Evolutionary conservation across 768 basidiomycete genomes (phyloP), one percentile per base, ranked within the genome.

Genomic region (Lentinula detonsa): DNA sequence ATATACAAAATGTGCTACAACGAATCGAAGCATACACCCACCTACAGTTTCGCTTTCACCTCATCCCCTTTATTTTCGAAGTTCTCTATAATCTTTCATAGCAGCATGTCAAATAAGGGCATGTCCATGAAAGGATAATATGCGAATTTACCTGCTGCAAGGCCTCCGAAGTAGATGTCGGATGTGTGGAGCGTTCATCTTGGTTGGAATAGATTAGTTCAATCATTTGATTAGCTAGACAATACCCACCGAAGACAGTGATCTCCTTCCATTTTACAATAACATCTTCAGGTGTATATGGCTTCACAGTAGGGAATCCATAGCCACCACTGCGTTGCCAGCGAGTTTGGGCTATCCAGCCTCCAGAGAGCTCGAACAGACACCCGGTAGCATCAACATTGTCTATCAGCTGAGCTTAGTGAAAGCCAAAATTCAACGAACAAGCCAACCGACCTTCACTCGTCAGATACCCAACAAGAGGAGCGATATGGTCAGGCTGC

Each of bases 261-360:
- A 98, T 90, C 55, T 77, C 73, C 49, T 81, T 78, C 95, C 95
- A 98, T 68, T 93, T 89, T 28, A 79, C 72, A 13, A 87, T 69
- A 53, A 98, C 78, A 59, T 88, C 85, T 73, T 98, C 97, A 0
- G 94, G 91, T 7, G 85, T 86, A 63, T 90, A 81, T 3, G 81
- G 78, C 61, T 80, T 81, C 70, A 87, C 87, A 39, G 88, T 82
- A 4, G 94, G 89, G 85, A 98, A 98, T 6, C 90, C 88, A 68
- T 88, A 76, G 9, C 95, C 97, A 1, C 88, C 90, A 8, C 93
- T 79, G 13, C 93, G 85, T 72, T 98, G 91, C 95, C 96, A 99
- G 61, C 96, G 82, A 35, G 91, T 88, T 72, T 95, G 86, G 1
- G 92, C 92, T 3, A 90, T 89, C 91, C 94, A 98, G 0, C 96